Evolutionary conservation across 768 basidiomycete genomes (phyloP), one percentile per base, ranked within the genome.

Genomic region (Chalciporus sphaerocephalus): DNA sequence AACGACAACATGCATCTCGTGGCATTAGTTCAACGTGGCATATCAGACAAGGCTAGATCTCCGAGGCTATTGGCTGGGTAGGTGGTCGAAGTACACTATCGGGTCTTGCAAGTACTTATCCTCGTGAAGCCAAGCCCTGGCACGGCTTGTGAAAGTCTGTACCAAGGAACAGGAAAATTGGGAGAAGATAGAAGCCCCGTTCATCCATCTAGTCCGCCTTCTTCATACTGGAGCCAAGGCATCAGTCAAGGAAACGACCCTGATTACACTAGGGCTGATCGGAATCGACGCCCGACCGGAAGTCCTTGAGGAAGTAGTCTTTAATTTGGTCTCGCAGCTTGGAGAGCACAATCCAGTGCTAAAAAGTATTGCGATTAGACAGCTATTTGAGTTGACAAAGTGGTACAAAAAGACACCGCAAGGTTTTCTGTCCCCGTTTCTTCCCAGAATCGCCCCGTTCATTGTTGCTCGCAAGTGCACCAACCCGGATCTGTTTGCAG

Each of bases 31-130:
- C 69, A 73, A 40, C 64, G 63, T 17, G 83, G 80, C 3, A 60
- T 86, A 48, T 67, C 58, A 9, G 76, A 85, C 51, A 62, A 57
- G 30, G 75, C 84, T 50, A 73, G 87, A 44, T 73, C 71, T 33
- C 77, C 82, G 17, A 75, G 87, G 28, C 58, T 90, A 13, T 69
- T 72, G 50, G 83, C 87, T 41, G 88, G 87, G 87, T 89, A 62
- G 53, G 78, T 62, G 30, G 1, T 42, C 16, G 3, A 27, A 17
- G 4, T 15, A 32, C 6, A 13, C 30, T 32, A n/a, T 3, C 3
- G 10, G 20, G 5, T n/a, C 15, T 20, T 21, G 5, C 27, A 18
- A 33, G 18, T 46, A 28, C 43, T 65, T 36, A 62, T 37, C 25
- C 34, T 48, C 28, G 40, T 27, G n/a, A 32, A 67, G 64, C 21